These are phyloP conservation scores for Spergularia bocconei DNA, from an alignment of 148 eudicot species.

Conservation along the genomic window DNA sequence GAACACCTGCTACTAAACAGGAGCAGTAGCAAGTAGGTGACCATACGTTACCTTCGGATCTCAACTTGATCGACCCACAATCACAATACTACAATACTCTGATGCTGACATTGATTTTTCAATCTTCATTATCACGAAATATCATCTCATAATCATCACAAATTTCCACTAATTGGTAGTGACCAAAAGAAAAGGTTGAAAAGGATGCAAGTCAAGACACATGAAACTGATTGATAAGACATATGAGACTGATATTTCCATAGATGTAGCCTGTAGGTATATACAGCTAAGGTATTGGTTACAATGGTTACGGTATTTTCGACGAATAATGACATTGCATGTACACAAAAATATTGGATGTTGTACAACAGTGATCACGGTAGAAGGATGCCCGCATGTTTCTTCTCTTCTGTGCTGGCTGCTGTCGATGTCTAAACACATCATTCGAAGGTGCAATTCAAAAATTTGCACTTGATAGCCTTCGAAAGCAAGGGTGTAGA, in stretches of 20 bases:
- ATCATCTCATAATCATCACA: constrained; percentile 5
- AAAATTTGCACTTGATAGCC: background rate
- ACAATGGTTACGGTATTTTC: constrained; percentile 18
- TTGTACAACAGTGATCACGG: constrained; percentile 21
- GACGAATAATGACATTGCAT: constrained; percentile 27
- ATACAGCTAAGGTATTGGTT: constrained; percentile 20
- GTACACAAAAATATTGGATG: constrained; percentile 26
- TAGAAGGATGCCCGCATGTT: constrained; percentile 2
- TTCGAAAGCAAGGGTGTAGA: constrained; percentile 14
- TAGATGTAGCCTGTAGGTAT: constrained; percentile 19
- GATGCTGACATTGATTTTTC: constrained; percentile 30
- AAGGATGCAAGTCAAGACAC: constrained; percentile 3
- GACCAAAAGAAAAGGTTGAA: constrained; percentile 5
- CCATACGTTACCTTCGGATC: constrained; percentile 1
- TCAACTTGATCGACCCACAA: background rate
- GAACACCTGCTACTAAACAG: background rate
- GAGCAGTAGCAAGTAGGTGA: background rate
- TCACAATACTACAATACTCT: constrained; percentile 6
- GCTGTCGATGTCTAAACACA: constrained; percentile 2
- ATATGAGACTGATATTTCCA: constrained; percentile 24
- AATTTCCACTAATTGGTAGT: background rate
- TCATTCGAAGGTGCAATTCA: constrained; percentile 14
- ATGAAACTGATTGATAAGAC: constrained; percentile 5
- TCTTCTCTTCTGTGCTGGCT: constrained; percentile 4
- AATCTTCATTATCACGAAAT: background rate